These are phyloP conservation scores for Cephaloascus albidus DNA, from an alignment of 805 yeast genomes.

Conservation along the genomic window DNA sequence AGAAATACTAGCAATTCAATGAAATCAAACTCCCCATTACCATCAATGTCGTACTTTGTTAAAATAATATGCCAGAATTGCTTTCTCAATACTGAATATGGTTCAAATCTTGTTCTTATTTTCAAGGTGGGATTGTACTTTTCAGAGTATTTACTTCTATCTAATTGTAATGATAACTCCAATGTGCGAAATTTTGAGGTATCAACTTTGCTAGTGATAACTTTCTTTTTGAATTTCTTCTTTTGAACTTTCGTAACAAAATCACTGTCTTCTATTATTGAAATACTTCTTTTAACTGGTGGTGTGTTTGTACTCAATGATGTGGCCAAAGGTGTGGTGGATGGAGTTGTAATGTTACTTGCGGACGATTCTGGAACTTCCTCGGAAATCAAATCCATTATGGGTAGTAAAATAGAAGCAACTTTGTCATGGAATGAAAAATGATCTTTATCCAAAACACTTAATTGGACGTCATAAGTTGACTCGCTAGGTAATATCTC, in stretches of 20 bases:
- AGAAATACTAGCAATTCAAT: slow-evolving; percentile 58
- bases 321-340: background rate
- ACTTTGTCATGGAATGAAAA: slow-evolving; percentile 79
- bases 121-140: slow-evolving; percentile 44
- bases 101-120: slow-evolving; percentile 54
- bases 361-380: background rate
- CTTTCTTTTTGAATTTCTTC: slow-evolving; percentile 19
- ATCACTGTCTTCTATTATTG: slow-evolving; percentile 18
- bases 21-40: slow-evolving; percentile 34
- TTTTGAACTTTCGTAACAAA: slow-evolving; percentile 18
- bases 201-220: slow-evolving; percentile 21
- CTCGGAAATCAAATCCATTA: slow-evolving; percentile 28
- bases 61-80: slow-evolving; percentile 64
- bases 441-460: slow-evolving; percentile 77
- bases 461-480: slow-evolving; percentile 56
- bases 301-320: too few relatives aligned
- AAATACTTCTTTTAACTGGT: slow-evolving; percentile 9
- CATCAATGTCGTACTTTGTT: slow-evolving; percentile 39
- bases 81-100: slow-evolving; percentile 54
- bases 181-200: slow-evolving; percentile 32
- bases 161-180: slow-evolving; percentile 22
- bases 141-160: slow-evolving; percentile 20
- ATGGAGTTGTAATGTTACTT: background rate
- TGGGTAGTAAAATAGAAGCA: slow-evolving; percentile 52
- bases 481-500: slow-evolving; percentile 63